Conservation (phyloP, 2,329 filamentous ascomycete species). For the Arachnopeziza araneosa region DNA sequence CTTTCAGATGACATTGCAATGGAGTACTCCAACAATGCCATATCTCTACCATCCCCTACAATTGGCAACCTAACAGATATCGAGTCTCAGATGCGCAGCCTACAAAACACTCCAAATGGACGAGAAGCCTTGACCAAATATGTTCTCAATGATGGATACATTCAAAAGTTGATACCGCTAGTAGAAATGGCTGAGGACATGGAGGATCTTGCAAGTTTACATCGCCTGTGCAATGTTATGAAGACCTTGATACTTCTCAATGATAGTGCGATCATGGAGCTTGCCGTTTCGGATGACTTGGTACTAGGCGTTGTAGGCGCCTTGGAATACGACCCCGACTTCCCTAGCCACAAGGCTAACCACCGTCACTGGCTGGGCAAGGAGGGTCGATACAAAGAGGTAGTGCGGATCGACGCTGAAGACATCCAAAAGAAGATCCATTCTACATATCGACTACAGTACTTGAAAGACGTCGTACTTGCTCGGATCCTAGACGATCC, state of each 20-base stretch:
- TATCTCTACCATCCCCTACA: conserved; percentile 72
- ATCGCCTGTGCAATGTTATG: conserved; percentile 95
- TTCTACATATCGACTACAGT: conserved; percentile 91
- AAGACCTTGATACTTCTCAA: conserved; percentile 93
- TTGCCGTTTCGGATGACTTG: conserved; percentile 83
- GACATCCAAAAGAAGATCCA: conserved; percentile 85
- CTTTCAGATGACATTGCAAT: conserved; percentile 80
- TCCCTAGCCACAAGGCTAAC: conserved; percentile 95
- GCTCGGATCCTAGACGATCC: conserved; percentile 95
- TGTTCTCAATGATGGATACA: conserved; percentile 80
- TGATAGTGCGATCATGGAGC: conserved; percentile 90
- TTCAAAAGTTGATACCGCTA: conserved; percentile 77
- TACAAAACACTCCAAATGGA: conserved; percentile 67
- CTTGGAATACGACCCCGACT: conserved; percentile 96
- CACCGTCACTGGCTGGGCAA: conserved; percentile 90
- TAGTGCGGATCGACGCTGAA: conserved; percentile 83
- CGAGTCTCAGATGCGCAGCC: conserved; percentile 74
- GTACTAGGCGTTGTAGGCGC: conserved; percentile 91
- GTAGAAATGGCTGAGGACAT: conserved; percentile 88
- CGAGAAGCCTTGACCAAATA: conserved; percentile 85
- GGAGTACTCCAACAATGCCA: conserved; percentile 60
- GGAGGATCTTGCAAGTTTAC: conserved; percentile 79
- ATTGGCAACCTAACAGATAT: conserved; percentile 81
- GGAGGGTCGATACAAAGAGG: conserved; percentile 89
- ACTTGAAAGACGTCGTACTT: conserved; percentile 96